phyloP scores from a whole-genome alignment of 768 basidiomycete genomes.

The Mycena alexandri region DNA sequence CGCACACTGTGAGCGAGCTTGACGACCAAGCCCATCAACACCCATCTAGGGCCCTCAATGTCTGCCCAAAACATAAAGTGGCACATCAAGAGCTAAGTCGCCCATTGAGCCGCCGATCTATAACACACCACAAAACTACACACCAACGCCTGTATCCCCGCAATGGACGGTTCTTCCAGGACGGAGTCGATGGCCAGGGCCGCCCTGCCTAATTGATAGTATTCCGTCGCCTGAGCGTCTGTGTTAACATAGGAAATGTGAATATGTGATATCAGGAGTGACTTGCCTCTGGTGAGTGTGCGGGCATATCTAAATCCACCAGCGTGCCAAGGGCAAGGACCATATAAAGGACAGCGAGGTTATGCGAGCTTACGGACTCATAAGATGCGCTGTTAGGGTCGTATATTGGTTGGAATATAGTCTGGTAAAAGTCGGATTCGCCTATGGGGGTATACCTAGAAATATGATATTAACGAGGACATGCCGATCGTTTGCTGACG shows the following conservation, averaged over 20 bases:
- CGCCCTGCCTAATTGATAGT: conserved; percentile 71
- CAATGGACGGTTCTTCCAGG: conserved; percentile 72
- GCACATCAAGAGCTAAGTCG: conserved; percentile 65
- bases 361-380: conserved; percentile 55
- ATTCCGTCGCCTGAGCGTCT: conserved; percentile 72
- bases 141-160: conserved; percentile 62
- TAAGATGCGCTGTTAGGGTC: conserved; percentile 53
- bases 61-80: conserved; percentile 62
- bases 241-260: conserved; percentile 65
- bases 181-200: conserved; percentile 73
- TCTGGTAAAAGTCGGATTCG: conserved; percentile 67
- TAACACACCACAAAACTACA: conserved; percentile 5
- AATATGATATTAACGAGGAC: conserved; percentile 17
- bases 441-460: conserved; percentile 76
- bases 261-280: conserved; percentile 60
- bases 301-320: conserved; percentile 68
- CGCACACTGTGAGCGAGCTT: conserved; percentile 77
- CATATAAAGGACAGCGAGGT: conserved; percentile 70
- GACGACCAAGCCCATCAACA: conserved; percentile 76
- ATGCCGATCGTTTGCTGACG: conserved; percentile 11
- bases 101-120: conserved; percentile 32
- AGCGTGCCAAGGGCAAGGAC: conserved; percentile 75
- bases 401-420: conserved; percentile 67
- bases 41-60: conserved; percentile 73
- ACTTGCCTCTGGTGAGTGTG: conserved; percentile 68